phyloP scores from a whole-genome alignment of 2,329 filamentous ascomycete species.

The Elsinoe perseae region DNA sequence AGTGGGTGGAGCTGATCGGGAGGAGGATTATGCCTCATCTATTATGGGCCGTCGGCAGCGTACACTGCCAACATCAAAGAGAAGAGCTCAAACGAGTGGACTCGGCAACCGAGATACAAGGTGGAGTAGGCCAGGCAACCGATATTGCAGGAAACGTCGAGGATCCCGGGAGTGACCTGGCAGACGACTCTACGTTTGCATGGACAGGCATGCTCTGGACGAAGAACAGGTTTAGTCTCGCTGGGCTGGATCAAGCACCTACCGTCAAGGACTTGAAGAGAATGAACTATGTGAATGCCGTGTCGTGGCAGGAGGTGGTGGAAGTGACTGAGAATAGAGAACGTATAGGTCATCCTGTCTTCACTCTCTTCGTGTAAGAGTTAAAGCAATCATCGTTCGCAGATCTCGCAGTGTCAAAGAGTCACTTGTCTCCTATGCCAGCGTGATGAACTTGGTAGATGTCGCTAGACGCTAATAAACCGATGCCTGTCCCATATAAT shows the following conservation, averaged over 20 bases:
- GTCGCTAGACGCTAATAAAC: background rate
- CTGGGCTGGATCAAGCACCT: background rate
- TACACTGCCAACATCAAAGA: background rate
- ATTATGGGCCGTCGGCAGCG: background rate
- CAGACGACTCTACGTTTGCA: background rate
- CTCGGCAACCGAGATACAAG: background rate
- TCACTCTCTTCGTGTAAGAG: conserved; percentile 1
- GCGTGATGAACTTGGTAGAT: background rate
- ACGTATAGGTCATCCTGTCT: conserved; percentile 6
- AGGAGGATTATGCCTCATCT: conserved; percentile 3
- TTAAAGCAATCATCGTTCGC: background rate
- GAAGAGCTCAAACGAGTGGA: background rate
- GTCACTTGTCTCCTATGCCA: background rate
- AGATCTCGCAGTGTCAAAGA: background rate
- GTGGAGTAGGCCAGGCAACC: background rate
- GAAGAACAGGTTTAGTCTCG: conserved; percentile 4
- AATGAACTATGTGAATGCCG: background rate
- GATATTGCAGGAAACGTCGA: background rate
- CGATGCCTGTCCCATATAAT: background rate
- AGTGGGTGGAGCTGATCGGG: background rate
- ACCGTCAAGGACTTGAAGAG: background rate
- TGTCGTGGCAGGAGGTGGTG: conserved; percentile 7
- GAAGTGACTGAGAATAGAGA: background rate
- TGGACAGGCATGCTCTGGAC: conserved; percentile 8
- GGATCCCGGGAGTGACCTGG: background rate